Evolutionary conservation across 73 alveolate species (phyloP).

Genomic region (Vitrella brassicaformis): DNA sequence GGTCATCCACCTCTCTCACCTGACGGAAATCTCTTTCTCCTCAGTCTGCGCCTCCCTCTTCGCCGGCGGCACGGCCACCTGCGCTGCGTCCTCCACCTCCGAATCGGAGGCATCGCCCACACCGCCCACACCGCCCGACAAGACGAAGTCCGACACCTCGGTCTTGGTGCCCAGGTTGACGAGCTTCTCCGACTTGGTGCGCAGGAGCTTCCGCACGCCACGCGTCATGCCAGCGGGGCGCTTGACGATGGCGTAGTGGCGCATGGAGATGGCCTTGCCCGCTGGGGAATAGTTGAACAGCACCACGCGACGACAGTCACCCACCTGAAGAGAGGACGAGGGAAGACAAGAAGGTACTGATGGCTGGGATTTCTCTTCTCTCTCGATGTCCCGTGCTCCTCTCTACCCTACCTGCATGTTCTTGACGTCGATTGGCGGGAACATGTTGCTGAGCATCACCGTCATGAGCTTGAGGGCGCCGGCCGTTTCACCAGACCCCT

Average conservation of each 20-base stretch:
- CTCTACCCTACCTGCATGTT: no score
- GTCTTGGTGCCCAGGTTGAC: not conserved
- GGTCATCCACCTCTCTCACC: not conserved
- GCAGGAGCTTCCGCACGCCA: not conserved
- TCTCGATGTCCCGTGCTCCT: no score
- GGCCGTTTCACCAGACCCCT: no score
- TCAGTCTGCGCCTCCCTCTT: no score
- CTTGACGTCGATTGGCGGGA: constrained; percentile 50
- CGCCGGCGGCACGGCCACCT: no score
- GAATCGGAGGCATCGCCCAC: no score
- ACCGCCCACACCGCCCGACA: not conserved
- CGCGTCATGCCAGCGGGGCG: not conserved
- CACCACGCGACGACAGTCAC: not conserved
- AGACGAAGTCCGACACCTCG: not conserved
- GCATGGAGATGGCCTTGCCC: not conserved
- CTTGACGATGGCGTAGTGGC: not conserved
- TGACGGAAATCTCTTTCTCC: not conserved
- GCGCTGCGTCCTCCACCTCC: no score
- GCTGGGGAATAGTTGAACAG: not conserved
- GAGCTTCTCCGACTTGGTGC: not conserved
- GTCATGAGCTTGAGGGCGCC: constrained; percentile 28
- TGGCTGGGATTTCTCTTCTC: no score
- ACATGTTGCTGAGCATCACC: constrained; percentile 45
- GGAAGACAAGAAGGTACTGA: no score
- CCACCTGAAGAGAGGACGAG: no score